A percentile compares a stretch with the other conserved stretches of the same genome.
Conservation (phyloP, 352 stramenopile genomes). For the Pythium biforme region DNA sequence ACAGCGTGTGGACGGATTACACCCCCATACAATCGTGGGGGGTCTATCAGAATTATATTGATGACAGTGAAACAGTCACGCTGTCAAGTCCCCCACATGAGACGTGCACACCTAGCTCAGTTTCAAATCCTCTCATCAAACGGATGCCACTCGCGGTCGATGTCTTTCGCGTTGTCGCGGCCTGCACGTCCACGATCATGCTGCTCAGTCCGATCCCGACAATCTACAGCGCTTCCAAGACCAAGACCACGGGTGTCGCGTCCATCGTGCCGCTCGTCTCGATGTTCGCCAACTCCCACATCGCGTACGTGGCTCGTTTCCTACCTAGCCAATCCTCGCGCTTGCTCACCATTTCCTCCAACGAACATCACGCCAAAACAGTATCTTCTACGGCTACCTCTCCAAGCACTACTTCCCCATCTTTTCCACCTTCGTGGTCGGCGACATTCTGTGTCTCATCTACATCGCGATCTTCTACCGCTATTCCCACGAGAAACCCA, state of each 20-base stretch:
- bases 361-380: background rate
- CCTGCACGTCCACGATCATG: conserved; percentile 35
- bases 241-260: conserved; percentile 34
- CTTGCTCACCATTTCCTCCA: background rate
- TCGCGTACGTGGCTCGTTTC: conserved; percentile 7
- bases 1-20: background rate
- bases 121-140: background rate
- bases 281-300: conserved; percentile 39
- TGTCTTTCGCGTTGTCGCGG: conserved; percentile 28
- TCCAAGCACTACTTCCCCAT: conserved; percentile 45
- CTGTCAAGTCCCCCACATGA: background rate
- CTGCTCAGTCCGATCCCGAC: conserved; percentile 40
- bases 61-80: background rate
- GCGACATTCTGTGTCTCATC: conserved; percentile 32
- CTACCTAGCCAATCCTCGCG: background rate
- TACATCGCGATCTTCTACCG: conserved; percentile 57
- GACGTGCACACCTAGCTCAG: no score
- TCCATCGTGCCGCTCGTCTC: conserved; percentile 36
- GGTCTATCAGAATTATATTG: no score
- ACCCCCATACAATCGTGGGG: background rate
- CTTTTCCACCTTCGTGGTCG: conserved; percentile 45
- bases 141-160: conserved; percentile 1
- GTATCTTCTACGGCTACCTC: conserved; percentile 44
- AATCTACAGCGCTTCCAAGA: conserved; percentile 33
- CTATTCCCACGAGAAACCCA: conserved; percentile 37